phyloP scores from a whole-genome alignment of 805 yeast genomes.

The Ogataea haglerorum region DNA sequence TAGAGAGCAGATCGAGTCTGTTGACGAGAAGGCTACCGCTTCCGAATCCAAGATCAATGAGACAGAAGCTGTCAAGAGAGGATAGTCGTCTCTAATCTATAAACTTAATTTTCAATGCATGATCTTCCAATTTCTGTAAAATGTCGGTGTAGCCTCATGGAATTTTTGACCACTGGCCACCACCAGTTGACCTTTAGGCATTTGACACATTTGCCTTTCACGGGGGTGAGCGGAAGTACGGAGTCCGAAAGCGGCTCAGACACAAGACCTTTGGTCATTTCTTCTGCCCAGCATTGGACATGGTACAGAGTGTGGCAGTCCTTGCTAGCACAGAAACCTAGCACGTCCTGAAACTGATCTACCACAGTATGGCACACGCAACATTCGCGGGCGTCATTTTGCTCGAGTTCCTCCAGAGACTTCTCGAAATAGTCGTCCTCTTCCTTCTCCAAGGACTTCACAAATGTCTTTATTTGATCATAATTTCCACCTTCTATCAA shows the following conservation, averaged over 20 bases:
- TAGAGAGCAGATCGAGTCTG: slow-evolving; percentile 14
- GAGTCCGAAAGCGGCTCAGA: slow-evolving; percentile 2
- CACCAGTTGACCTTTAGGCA: slow-evolving; percentile 29
- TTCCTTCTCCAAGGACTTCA: slow-evolving; percentile 6
- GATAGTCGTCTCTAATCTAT: background rate
- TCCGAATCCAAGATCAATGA: slow-evolving; percentile 26
- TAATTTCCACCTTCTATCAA: slow-evolving; percentile 30
- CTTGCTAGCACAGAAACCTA: slow-evolving; percentile 26
- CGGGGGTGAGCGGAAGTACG: slow-evolving; percentile 24
- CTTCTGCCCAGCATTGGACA: slow-evolving; percentile 34
- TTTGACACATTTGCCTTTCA: slow-evolving; percentile 24
- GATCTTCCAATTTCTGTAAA: background rate
- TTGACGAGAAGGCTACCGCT: slow-evolving; percentile 14
- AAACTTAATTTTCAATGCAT: background rate
- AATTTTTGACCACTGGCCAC: slow-evolving; percentile 27
- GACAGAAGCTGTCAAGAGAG: slow-evolving; percentile 31
- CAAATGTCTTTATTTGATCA: slow-evolving; percentile 24
- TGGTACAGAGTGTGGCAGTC: slow-evolving; percentile 33
- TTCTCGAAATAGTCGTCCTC: slow-evolving; percentile 18
- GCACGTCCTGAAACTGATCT: slow-evolving; percentile 14
- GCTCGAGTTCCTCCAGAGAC: slow-evolving; percentile 14
- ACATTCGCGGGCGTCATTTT: slow-evolving; percentile 10
- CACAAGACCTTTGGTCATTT: slow-evolving; percentile 9
- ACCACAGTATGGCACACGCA: slow-evolving; percentile 13
- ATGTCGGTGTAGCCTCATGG: slow-evolving; percentile 13